phyloP scores from a whole-genome alignment of 495 filamentous ascomycete genomes.

The Hyphodiscus hymeniophilus region DNA sequence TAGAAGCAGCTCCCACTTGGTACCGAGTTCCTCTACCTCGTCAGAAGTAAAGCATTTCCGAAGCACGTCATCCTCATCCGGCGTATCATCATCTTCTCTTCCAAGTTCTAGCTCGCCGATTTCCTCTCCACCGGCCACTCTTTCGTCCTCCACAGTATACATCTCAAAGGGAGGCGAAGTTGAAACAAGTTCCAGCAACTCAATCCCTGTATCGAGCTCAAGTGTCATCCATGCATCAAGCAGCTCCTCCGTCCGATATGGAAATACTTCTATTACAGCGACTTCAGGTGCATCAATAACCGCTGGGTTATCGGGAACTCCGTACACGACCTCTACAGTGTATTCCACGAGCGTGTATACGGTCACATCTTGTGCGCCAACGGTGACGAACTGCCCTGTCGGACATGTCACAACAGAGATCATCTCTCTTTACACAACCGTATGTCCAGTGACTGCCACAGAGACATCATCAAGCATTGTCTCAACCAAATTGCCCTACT shows the following conservation, averaged over 20 bases:
- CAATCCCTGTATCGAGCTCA: not conserved
- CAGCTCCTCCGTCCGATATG: not conserved
- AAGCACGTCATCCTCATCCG: too few species aligned
- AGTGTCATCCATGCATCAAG: conserved; percentile 1
- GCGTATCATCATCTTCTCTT: too few species aligned
- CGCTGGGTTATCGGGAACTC: not conserved
- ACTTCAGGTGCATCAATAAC: not conserved
- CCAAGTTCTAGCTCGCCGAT: too few species aligned
- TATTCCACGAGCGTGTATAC: conserved; percentile 42
- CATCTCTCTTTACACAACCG: conserved; percentile 30
- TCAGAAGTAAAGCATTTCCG: too few species aligned
- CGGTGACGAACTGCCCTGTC: conserved; percentile 33
- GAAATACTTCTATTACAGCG: not conserved
- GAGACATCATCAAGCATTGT: not conserved
- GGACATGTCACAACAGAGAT: conserved; percentile 30
- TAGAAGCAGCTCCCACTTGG: too few species aligned
- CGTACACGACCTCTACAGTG: conserved; percentile 35
- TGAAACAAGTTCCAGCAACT: conserved; percentile 2
- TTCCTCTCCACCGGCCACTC: too few species aligned
- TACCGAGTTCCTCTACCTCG: too few species aligned
- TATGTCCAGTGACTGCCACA: conserved; percentile 33
- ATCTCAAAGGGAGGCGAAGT: not conserved
- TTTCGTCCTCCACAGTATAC: too few species aligned
- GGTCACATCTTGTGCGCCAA: conserved; percentile 47
- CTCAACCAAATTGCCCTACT: not conserved